Evolutionary conservation across 306 rosid species (phyloP).

Genomic region (Pterocarpus macrocarpus): DNA sequence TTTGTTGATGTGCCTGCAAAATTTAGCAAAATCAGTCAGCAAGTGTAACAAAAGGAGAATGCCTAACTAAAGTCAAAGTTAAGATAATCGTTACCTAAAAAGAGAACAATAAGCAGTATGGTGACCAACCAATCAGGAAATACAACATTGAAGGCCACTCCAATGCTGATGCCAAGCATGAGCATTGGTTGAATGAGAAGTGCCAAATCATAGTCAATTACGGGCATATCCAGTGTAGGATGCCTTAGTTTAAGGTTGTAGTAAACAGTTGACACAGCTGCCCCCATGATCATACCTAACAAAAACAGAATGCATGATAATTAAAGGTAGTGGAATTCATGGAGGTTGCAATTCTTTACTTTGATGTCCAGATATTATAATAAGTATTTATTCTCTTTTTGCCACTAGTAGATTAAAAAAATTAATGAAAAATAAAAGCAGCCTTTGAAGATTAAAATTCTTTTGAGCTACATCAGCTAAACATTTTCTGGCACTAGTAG

Average conservation of each 20-base stretch:
- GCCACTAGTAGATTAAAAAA: not conserved
- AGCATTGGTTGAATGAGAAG: slow-evolving; percentile 95
- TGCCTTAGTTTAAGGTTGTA: slow-evolving; percentile 86
- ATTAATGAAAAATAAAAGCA: not conserved
- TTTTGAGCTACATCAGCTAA: slow-evolving; percentile 16
- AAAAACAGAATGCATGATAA: slow-evolving; percentile 24
- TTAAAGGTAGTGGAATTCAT: not conserved
- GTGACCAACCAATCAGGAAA: slow-evolving; percentile 98
- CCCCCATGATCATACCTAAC: slow-evolving; percentile 97
- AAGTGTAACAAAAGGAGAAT: slow-evolving; percentile 7
- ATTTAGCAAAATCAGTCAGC: slow-evolving; percentile 13
- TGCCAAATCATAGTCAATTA: slow-evolving; percentile 91
- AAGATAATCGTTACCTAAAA: slow-evolving; percentile 62
- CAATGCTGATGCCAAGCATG: slow-evolving; percentile 94
- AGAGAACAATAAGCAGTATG: slow-evolving; percentile 81
- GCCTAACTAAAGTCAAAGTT: not conserved
- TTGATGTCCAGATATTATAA: not conserved
- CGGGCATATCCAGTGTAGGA: slow-evolving; percentile 76
- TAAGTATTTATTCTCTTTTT: not conserved
- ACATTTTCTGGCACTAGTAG: not conserved
- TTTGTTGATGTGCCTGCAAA: slow-evolving; percentile 80
- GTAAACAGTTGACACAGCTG: slow-evolving; percentile 80
- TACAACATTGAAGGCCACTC: slow-evolving; percentile 83
- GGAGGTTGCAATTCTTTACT: not conserved
- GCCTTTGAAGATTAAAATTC: not conserved